Conservation (phyloP, 345 rosid species). For the Dimocarpus longan region DNA sequence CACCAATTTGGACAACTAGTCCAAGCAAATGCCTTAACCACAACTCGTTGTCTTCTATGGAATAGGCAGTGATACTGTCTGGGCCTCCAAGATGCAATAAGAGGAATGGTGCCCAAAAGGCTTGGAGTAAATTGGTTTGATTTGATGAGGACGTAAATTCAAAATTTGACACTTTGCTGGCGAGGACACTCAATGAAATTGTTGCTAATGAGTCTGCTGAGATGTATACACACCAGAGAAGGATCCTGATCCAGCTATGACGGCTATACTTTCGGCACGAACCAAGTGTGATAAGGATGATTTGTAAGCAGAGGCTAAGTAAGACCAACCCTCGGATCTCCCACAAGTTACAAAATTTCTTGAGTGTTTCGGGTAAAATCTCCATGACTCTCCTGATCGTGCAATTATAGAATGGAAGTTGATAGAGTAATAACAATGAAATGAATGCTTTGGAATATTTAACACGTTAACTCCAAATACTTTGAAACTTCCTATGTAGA, state of each 20-base stretch:
- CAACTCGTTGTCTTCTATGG: constrained; percentile 43
- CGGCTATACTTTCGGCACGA: constrained; percentile 14
- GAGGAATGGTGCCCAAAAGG: constrained; percentile 29
- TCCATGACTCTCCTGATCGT: no score
- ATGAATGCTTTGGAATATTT: no score
- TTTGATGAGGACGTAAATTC: constrained; percentile 4
- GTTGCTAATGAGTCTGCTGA: constrained; percentile 33
- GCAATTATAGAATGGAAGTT: no score
- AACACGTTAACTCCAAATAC: no score
- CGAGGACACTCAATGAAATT: constrained; percentile 32
- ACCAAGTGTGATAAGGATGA: constrained; percentile 18
- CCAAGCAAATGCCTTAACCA: constrained; percentile 34
- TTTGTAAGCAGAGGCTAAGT: constrained; percentile 27
- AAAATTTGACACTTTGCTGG: background rate
- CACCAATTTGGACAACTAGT: constrained; percentile 16
- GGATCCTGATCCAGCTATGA: background rate
- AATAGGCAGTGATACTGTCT: constrained; percentile 28
- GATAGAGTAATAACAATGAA: no score
- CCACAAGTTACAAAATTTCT: constrained; percentile 30
- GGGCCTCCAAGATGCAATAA: constrained; percentile 39
- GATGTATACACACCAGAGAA: constrained; percentile 31
- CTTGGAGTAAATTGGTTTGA: no score
- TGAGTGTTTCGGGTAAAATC: background rate
- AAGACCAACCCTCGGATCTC: constrained; percentile 25
- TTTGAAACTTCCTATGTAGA: no score